Evolutionary conservation across 208 protist genomes (phyloP).

Genomic region (Crithidia brevicula): DNA sequence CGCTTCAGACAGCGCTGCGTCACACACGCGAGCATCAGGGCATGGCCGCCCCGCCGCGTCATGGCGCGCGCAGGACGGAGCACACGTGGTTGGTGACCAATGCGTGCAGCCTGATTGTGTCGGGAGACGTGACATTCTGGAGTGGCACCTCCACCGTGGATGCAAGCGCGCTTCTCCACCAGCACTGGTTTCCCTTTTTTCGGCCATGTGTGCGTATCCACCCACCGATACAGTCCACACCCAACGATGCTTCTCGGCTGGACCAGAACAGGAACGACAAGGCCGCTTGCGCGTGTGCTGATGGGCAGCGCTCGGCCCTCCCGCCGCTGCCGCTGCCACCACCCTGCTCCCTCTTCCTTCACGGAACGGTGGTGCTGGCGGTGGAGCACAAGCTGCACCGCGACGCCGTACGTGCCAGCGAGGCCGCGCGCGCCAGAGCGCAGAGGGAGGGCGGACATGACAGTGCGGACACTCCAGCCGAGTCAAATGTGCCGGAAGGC

Average conservation of each 20-base stretch:
- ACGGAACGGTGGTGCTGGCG: slow-evolving; percentile 6
- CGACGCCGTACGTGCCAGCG: background rate
- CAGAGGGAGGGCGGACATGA: no score
- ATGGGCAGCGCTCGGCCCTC: no score
- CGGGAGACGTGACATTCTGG: slow-evolving; percentile 3
- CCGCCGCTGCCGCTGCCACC: background rate
- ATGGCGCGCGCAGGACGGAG: no score
- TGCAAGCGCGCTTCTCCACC: background rate
- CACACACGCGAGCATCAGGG: background rate
- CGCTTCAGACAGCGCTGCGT: background rate
- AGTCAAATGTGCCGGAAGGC: no score
- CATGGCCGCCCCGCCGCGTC: no score
- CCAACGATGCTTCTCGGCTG: background rate
- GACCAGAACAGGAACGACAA: background rate
- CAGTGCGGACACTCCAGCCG: no score
- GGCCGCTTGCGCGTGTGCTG: no score
- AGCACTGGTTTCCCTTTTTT: slow-evolving; percentile 12
- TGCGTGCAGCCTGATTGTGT: slow-evolving; percentile 2
- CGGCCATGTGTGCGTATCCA: background rate
- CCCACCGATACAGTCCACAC: no score
- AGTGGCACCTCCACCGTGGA: slow-evolving; percentile 3
- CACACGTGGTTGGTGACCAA: slow-evolving; percentile 3
- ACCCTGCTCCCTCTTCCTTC: slow-evolving; percentile 1
- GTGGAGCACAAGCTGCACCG: slow-evolving; percentile 18
- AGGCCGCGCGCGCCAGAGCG: background rate